A percentile compares a stretch with the other conserved stretches of the same genome.
Conservation (phyloP, 2,329 filamentous ascomycete species). For the Sarocladium oryzae region DNA sequence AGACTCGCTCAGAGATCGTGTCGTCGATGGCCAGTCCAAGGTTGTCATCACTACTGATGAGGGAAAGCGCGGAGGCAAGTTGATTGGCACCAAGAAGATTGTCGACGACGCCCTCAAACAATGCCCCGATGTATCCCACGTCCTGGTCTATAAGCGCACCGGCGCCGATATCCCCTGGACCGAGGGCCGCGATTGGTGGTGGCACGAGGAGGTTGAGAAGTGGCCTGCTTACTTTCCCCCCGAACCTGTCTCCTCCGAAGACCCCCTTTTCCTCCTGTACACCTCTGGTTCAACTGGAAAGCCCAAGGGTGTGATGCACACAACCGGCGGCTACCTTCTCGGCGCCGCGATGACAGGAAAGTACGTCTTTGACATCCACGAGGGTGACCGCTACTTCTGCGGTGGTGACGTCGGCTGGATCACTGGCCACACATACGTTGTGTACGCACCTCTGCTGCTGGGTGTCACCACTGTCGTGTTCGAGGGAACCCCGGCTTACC, state of each 20-base stretch:
- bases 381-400: conserved; percentile 91
- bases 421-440: conserved; percentile 96
- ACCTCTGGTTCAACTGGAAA: conserved; percentile 97
- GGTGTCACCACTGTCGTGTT: conserved; percentile 95
- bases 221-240: conserved; percentile 90
- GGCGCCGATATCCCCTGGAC: conserved; percentile 91
- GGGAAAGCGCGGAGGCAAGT: conserved; percentile 94
- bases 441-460: conserved; percentile 88
- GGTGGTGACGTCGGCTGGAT: conserved; percentile 99
- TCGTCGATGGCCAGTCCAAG: conserved; percentile 83
- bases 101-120: conserved; percentile 96
- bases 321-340: conserved; percentile 88
- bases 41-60: conserved; percentile 97
- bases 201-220: conserved; percentile 97
- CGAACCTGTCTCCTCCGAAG: conserved; percentile 84
- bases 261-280: conserved; percentile 95
- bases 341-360: conserved; percentile 92
- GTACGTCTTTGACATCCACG: conserved; percentile 98
- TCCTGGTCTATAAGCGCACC: conserved; percentile 91
- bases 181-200: conserved; percentile 85
- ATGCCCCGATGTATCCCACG: conserved; percentile 79
- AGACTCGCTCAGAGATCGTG: conserved; percentile 90
- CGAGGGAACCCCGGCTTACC: conserved; percentile 95
- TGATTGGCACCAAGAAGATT: conserved; percentile 98
- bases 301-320: conserved; percentile 98